Percentiles rank a stretch among this genome's conserved stretches.
Conservation (phyloP, 495 filamentous ascomycete genomes). For the Annulohypoxylon maeteangense region DNA sequence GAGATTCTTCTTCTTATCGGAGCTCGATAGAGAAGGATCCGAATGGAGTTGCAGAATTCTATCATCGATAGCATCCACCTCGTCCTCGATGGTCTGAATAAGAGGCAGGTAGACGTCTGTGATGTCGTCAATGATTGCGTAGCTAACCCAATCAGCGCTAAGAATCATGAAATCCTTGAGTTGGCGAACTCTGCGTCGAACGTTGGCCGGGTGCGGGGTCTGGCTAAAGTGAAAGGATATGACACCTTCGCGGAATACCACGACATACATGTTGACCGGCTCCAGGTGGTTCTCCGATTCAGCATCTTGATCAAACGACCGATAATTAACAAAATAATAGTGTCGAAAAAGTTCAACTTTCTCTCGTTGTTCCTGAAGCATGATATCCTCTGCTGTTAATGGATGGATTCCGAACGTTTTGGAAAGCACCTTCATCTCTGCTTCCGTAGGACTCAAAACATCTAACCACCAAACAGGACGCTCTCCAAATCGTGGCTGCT, state of each 20-base stretch:
- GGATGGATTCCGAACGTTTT: constrained; percentile 96
- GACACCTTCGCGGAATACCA: constrained; percentile 95
- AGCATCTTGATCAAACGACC: constrained; percentile 93
- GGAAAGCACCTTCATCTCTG: constrained; percentile 90
- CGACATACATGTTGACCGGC: constrained; percentile 96
- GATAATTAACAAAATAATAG: constrained; percentile 98
- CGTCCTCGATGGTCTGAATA: constrained; percentile 87
- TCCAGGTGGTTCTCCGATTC: constrained; percentile 89
- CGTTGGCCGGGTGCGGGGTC: constrained; percentile 94
- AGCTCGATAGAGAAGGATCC: constrained; percentile 47
- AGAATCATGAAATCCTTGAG: constrained; percentile 93
- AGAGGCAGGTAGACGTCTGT: constrained; percentile 94
- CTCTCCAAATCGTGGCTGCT: constrained; percentile 80
- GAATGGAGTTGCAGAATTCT: constrained; percentile 80
- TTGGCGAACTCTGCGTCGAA: constrained; percentile 91
- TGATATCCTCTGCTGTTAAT: constrained; percentile 93
- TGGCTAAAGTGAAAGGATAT: constrained; percentile 95
- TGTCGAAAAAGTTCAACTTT: constrained; percentile 97
- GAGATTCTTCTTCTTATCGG: constrained; percentile 43
- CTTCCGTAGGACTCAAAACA: constrained; percentile 86
- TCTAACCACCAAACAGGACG: constrained; percentile 97
- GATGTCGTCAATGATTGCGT: constrained; percentile 97
- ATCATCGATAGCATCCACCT: constrained; percentile 90
- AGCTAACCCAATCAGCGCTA: constrained; percentile 97
- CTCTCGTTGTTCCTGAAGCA: constrained; percentile 95